phyloP scores from a whole-genome alignment of 129 eudicot species.

The Pseudognaphalium luteoalbum region DNA sequence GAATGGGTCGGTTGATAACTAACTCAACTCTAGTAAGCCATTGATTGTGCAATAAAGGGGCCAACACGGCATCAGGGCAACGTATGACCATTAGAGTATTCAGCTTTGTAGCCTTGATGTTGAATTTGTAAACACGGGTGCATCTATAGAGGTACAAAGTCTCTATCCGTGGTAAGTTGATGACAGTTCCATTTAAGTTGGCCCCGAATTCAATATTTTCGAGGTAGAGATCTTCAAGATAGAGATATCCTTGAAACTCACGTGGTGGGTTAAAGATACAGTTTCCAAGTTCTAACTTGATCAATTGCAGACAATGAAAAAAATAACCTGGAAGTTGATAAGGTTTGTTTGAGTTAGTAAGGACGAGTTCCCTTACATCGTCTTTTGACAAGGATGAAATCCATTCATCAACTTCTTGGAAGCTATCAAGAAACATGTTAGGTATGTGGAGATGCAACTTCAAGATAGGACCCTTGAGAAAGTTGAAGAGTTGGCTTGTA shows the following conservation, averaged over 20 bases:
- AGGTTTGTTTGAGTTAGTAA: not conserved
- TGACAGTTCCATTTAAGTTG: not conserved
- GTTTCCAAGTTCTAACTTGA: not conserved
- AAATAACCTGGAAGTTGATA: conserved; percentile 5
- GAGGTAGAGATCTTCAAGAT: conserved; percentile 2
- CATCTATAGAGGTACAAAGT: not conserved
- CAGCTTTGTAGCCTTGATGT: conserved; percentile 10
- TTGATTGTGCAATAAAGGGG: conserved; percentile 1
- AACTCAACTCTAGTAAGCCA: not conserved
- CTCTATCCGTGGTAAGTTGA: conserved; percentile 21
- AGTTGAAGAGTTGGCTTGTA: conserved; percentile 1
- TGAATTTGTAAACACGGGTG: conserved; percentile 7
- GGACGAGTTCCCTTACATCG: conserved; percentile 6
- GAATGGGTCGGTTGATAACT: not conserved
- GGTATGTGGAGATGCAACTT: conserved; percentile 22
- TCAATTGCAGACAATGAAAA: conserved; percentile 18
- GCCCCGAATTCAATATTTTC: not conserved
- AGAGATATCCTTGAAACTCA: conserved; percentile 13
- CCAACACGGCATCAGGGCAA: conserved; percentile 23
- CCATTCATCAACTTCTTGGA: conserved; percentile 34
- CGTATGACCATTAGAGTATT: not conserved
- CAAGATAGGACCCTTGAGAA: conserved; percentile 1
- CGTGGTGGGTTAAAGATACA: conserved; percentile 19
- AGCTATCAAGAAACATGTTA: conserved; percentile 5
- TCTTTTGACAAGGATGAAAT: conserved; percentile 23